A percentile compares a stretch with the other conserved stretches of the same genome.
phyloP scores from a whole-genome alignment of 2,329 filamentous ascomycete species.

The Sclerotiophoma versabilis region DNA sequence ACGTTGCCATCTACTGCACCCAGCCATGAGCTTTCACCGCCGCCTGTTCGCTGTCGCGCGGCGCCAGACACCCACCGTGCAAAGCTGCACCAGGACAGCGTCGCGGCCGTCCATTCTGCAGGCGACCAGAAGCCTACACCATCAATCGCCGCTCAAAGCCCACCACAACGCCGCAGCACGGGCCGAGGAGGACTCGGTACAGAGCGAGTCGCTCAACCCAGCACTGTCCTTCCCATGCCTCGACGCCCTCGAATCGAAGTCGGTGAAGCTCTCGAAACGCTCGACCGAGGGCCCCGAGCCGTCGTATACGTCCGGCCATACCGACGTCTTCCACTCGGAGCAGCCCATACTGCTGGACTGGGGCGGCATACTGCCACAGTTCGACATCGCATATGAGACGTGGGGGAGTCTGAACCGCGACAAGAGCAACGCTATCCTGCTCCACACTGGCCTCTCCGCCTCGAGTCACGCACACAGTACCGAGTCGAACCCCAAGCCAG shows the following conservation, averaged over 20 bases:
- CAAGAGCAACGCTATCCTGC: constrained; percentile 85
- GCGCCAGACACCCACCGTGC: constrained; percentile 18
- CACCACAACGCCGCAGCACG: constrained; percentile 30
- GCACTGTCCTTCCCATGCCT: constrained; percentile 52
- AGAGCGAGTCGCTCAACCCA: constrained; percentile 47
- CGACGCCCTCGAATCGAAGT: constrained; percentile 52
- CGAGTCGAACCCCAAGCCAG: constrained; percentile 81
- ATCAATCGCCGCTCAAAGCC: constrained; percentile 35
- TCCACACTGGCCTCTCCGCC: constrained; percentile 95
- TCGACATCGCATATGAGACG: constrained; percentile 89
- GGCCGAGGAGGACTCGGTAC: constrained; percentile 30
- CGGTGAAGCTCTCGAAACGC: constrained; percentile 75
- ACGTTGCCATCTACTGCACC: background rate
- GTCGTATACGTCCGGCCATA: constrained; percentile 89
- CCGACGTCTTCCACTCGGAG: constrained; percentile 75
- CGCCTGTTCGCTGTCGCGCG: constrained; percentile 36
- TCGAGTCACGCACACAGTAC: constrained; percentile 97
- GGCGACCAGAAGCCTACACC: constrained; percentile 37
- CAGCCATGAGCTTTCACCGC: constrained; percentile 42
- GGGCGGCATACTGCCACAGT: constrained; percentile 89
- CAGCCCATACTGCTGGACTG: constrained; percentile 87
- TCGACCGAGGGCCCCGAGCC: constrained; percentile 82
- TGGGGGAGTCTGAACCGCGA: constrained; percentile 85
- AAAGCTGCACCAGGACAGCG: constrained; percentile 13
- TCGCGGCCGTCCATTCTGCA: constrained; percentile 18